Evolutionary conservation across 768 basidiomycete species (phyloP), one percentile per base, ranked within the genome.

Genomic region (Psilocybe azurescens): DNA sequence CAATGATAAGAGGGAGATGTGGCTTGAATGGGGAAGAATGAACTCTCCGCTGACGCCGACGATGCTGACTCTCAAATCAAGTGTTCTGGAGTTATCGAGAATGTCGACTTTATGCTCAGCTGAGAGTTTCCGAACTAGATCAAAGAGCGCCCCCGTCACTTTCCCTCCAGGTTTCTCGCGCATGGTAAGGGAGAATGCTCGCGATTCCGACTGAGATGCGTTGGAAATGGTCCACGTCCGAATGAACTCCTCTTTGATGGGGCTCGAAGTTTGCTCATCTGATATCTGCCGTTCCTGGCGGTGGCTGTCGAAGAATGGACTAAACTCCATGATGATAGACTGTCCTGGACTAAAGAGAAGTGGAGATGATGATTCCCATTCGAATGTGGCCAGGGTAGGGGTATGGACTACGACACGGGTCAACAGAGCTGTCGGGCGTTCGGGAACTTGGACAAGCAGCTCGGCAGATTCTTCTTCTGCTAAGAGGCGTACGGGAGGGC

Each of bases 201-300:
- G 57, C 14, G 41, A 53, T 13, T 64, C 61, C 5, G 47, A 38
- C 41, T 53, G 61, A 57, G 59, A 61, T 53, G 58, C 56, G 64
- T 18, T 71, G 39, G 87, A 87, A 16, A 88, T 77, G 0, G 87
- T 88, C 86, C 86, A 89, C 2, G 87, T 88, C 8, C 87, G 83
- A 16, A 89, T 81, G 53, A 85, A 81, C 63, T 89, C 86, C 67
- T 88, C 87, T 65, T 86, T 86, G 14, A 36, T 36, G 33, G 33
- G 1, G 33, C 24, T 24, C 24, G 24, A 11, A 81, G 80, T 10
- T 78, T 75, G 9, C 66, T 58, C 33, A 77, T 77, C 3, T n/a
- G 83, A 77, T 78, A 88, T 86, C 66, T 88, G 87, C 52, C 75
- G 74, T 68, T 84, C 85, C 20, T 72, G 72, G 5, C 75, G 73